Evolutionary conservation across 1,284 basidiomycete species (phyloP), one percentile per base, ranked within the genome.

Genomic region (Austroboletus rostrupii): DNA sequence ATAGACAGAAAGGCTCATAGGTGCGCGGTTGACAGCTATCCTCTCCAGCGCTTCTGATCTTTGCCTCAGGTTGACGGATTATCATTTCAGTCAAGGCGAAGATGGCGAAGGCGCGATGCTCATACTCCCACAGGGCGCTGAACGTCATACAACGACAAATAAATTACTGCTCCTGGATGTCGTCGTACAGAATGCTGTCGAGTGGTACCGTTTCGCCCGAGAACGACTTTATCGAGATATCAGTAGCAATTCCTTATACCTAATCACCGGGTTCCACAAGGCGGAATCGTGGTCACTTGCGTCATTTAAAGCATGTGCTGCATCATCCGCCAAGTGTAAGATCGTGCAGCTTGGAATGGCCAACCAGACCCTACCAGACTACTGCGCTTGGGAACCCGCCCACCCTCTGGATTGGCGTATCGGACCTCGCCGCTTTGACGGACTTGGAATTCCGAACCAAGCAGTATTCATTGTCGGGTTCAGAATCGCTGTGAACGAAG

Each of bases 31-130:
- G 23, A 7, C 9, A 26, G 6, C 23, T 26, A 26, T 26, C 23
- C 23, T 26, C 9, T 26, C 23, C 6, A 23, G 9, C 3, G 2
- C 23, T 26, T 26, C 23, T 26, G 23, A 26, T 26, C 6, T 5
- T 26, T 26, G 23, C 23, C 23, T 26, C 23, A 26, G 23, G 23
- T 26, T 26, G 23, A 26, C 23, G 6, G 23, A 26, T 7, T 26
- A 26, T 26, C 23, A 26, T 5, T 26, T 26, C 23, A 26, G 23
- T 8, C 23, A 26, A 5, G 23, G 23, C 23, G 23, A 26, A 26
- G 23, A 7, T 4, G 23, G 23, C 23, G 59, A 61, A 38, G 58
- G 58, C 21, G 57, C 58, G 1, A 38, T 57, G 13, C 53, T 58
- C 20, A 33, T 53, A 13, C 57, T 57, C n/a, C 55, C 55, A 1